These are phyloP conservation scores for Myotisia sp. DNA, from an alignment of 2,329 filamentous ascomycete species.

Conservation along the genomic window DNA sequence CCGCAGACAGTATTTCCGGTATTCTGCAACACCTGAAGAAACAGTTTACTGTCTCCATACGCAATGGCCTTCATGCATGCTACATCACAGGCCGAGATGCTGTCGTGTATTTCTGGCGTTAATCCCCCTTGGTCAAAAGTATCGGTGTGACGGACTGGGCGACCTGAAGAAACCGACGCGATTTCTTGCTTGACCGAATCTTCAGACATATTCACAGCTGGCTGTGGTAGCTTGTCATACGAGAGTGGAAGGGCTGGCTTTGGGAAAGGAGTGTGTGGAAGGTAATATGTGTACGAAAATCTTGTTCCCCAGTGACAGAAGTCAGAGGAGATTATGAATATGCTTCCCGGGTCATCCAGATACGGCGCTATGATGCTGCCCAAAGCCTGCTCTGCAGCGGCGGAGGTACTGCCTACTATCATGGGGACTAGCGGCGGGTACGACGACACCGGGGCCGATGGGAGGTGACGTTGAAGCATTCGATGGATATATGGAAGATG, in stretches of 20 bases:
- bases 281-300: conserved; percentile 74
- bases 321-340: conserved; percentile 83
- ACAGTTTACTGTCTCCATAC: conserved; percentile 55
- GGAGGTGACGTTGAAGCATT: conserved; percentile 43
- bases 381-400: conserved; percentile 50
- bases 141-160: conserved; percentile 19
- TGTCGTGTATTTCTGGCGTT: conserved; percentile 57
- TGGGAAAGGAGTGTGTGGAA: conserved; percentile 33
- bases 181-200: conserved; percentile 18
- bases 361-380: conserved; percentile 64
- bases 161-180: conserved; percentile 18
- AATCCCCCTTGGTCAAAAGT: conserved; percentile 19
- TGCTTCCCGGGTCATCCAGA: conserved; percentile 55
- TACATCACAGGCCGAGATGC: conserved; percentile 66
- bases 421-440: conserved; percentile 73
- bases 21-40: conserved; percentile 51
- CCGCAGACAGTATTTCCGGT: conserved; percentile 92
- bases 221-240: conserved; percentile 30
- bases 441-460: conserved; percentile 35
- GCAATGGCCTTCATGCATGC: conserved; percentile 75
- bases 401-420: conserved; percentile 62
- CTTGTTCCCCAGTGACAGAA: conserved; percentile 91
- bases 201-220: conserved; percentile 17
- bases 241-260: conserved; percentile 25
- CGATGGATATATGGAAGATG: conserved; percentile 90